These are phyloP conservation scores for Metschnikowia lunata DNA, from an alignment of 805 yeast species.

Conservation along the genomic window DNA sequence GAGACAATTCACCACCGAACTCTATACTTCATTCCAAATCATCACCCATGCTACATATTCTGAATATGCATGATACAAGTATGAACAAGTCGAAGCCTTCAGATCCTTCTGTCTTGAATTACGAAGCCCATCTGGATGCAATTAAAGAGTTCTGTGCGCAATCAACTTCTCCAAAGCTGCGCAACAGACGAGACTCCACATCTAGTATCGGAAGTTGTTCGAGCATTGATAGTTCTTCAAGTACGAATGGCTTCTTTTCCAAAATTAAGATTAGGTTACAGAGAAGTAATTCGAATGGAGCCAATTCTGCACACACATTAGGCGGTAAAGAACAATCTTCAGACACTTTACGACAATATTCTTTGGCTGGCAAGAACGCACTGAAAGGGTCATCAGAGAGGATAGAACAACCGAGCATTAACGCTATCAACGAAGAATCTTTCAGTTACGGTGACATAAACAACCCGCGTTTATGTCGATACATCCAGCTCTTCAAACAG, in stretches of 20 bases:
- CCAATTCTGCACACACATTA: not conserved
- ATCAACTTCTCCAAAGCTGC: slow-evolving; percentile 6
- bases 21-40: slow-evolving; percentile 13
- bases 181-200: slow-evolving; percentile 18
- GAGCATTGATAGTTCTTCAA: slow-evolving; percentile 12
- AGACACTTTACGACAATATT: no score
- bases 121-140: slow-evolving; percentile 13
- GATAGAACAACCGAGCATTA: no score
- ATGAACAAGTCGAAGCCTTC: slow-evolving; percentile 32
- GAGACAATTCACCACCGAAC: not conserved
- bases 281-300: slow-evolving; percentile 9
- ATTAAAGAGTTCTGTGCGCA: not conserved
- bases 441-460: not conserved
- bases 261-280: slow-evolving; percentile 33
- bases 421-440: no score
- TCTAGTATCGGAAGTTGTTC: slow-evolving; percentile 17
- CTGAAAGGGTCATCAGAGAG: no score
- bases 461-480: slow-evolving; percentile 36
- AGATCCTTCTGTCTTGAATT: slow-evolving; percentile 25
- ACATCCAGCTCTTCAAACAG: slow-evolving; percentile 31
- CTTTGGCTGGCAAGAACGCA: no score
- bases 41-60: slow-evolving; percentile 18
- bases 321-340: not conserved
- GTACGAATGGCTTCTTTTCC: slow-evolving; percentile 28
- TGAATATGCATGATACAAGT: slow-evolving; percentile 30